Evolutionary conservation across 495 filamentous ascomycete genomes (phyloP).

Genomic region (Annulohypoxylon nitens): DNA sequence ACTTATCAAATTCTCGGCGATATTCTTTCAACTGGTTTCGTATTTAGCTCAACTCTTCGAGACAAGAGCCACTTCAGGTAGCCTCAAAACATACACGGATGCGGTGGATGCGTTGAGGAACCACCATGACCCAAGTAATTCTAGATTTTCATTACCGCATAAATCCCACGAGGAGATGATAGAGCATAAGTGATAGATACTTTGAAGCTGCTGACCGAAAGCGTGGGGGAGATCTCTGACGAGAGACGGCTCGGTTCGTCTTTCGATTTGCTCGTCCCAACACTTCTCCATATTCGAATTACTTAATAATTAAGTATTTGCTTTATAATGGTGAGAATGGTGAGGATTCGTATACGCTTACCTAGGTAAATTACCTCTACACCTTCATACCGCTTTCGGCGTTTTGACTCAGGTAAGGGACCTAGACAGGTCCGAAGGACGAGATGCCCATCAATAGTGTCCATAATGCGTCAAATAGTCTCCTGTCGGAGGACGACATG

Average conservation of each 20-base stretch:
- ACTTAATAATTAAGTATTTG: neutral
- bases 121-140: neutral
- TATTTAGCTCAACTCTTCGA: too few species aligned
- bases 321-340: neutral
- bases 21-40: neutral
- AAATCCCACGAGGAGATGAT: conserved; percentile 20
- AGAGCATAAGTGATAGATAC: neutral
- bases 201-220: conserved; percentile 26
- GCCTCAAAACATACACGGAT: too few species aligned
- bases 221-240: conserved; percentile 32
- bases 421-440: neutral
- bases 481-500: neutral
- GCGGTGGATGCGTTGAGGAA: too few species aligned
- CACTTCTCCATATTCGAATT: neutral
- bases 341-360: neutral
- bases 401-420: neutral
- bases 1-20: neutral
- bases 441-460: neutral
- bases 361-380: neutral
- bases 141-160: conserved; percentile 20
- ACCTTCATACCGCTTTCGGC: neutral
- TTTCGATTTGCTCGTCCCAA: neutral
- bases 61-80: too few species aligned
- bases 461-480: neutral
- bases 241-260: conserved; percentile 22